Evolutionary conservation across 805 yeast species (phyloP).

Genomic region (Myxozyma udenii): DNA sequence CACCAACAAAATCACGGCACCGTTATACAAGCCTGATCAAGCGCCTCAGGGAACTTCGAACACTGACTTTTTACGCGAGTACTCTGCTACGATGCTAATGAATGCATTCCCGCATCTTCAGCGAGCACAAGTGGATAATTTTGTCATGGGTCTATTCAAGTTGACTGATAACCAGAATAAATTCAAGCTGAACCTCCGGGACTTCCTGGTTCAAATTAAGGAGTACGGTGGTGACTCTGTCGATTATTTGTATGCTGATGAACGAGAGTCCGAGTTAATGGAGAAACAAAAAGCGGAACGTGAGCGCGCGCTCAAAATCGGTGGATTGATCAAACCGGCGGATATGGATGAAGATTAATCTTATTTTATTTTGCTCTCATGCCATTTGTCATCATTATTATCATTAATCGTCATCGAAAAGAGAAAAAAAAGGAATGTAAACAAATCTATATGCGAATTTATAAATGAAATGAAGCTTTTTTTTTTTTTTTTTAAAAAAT

Average conservation of each 20-base stretch:
- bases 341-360: conserved; percentile 52
- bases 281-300: conserved; percentile 69
- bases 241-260: conserved; percentile 92
- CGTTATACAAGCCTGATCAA: conserved; percentile 74
- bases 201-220: conserved; percentile 92
- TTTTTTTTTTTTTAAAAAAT: too few relatives aligned
- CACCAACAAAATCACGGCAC: conserved; percentile 66
- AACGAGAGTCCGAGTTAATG: conserved; percentile 69
- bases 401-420: background rate
- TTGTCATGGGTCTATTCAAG: conserved; percentile 67
- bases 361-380: too few relatives aligned
- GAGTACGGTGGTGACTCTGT: conserved; percentile 95
- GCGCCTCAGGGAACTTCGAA: conserved; percentile 86
- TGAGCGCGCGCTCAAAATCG: conserved; percentile 80
- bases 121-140: conserved; percentile 74
- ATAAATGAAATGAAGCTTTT: too few relatives aligned
- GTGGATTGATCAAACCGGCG: conserved; percentile 91
- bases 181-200: conserved; percentile 84
- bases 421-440: too few relatives aligned
- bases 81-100: conserved; percentile 72
- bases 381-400: background rate
- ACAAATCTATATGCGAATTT: too few relatives aligned
- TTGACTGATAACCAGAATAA: conserved; percentile 69
- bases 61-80: conserved; percentile 71
- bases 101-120: conserved; percentile 92